Evolutionary conservation across 257 asterid species (phyloP).

Genomic region (Vinca minor): DNA sequence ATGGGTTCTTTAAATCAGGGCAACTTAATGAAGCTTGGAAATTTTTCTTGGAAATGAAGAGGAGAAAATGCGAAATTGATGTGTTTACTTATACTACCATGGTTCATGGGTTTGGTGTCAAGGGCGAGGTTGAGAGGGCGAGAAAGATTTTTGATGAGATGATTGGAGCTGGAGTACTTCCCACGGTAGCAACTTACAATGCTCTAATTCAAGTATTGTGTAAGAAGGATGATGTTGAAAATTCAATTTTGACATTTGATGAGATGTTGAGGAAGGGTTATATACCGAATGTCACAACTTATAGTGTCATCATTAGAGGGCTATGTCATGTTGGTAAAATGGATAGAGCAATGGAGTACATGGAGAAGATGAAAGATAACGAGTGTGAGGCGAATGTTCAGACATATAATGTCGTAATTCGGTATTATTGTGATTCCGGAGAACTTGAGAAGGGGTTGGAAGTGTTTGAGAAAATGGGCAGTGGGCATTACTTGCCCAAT

Average conservation of each 20-base stretch:
- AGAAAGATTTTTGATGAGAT: conserved; percentile 61
- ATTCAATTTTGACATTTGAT: conserved; percentile 52
- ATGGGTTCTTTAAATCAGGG: conserved; percentile 66
- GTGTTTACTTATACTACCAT: conserved; percentile 81
- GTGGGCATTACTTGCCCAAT: conserved; percentile 59
- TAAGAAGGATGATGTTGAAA: conserved; percentile 74
- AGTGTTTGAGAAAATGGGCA: conserved; percentile 56
- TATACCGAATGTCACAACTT: conserved; percentile 62
- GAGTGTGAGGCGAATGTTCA: conserved; percentile 69
- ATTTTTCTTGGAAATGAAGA: conserved; percentile 85
- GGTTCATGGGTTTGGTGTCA: conserved; percentile 79
- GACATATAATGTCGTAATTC: conserved; percentile 62
- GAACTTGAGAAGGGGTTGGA: conserved; percentile 69
- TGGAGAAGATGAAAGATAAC: conserved; percentile 53
- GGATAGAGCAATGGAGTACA: conserved; percentile 54
- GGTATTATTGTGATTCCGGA: conserved; percentile 76
- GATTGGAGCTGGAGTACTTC: conserved; percentile 81
- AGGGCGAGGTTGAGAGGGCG: conserved; percentile 67
- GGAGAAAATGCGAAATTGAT: conserved; percentile 64
- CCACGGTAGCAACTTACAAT: conserved; percentile 78
- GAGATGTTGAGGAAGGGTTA: conserved; percentile 82
- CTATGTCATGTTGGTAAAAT: conserved; percentile 64
- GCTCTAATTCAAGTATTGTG: conserved; percentile 82
- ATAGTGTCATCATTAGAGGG: conserved; percentile 66
- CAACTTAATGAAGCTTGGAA: conserved; percentile 72